Conservation (phyloP, 225 moss, liverwort and hornwort genomes). For the Anthoceros angustus region DNA sequence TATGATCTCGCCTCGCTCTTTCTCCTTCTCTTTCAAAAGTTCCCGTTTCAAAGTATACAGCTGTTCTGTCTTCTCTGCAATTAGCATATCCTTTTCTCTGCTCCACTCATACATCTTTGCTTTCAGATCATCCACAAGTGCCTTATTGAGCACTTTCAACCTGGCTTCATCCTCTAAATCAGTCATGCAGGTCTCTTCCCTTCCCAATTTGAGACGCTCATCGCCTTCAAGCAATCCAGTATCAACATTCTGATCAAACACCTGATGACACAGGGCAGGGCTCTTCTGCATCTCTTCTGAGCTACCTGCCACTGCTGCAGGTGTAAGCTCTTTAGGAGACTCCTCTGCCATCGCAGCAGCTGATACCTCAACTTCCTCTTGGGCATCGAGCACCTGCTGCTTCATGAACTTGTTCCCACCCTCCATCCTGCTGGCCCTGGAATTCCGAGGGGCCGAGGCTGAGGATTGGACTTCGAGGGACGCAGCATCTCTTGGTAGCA, state of each 20-base stretch:
- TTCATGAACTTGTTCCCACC: too few relatives aligned
- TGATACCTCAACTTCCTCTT: too few relatives aligned
- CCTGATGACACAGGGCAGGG: not conserved
- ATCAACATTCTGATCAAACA: not conserved
- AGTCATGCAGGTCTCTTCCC: not conserved
- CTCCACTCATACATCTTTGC: slow-evolving; percentile 1
- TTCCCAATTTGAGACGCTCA: not conserved
- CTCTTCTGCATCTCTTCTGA: not conserved
- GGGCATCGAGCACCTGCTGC: too few relatives aligned
- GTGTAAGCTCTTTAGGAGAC: not conserved
- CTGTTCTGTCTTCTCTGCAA: slow-evolving; percentile 2
- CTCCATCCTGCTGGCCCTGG: too few relatives aligned
- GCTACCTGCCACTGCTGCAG: not conserved
- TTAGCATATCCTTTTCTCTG: not conserved
- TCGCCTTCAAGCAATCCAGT: not conserved
- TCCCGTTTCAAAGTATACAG: not conserved
- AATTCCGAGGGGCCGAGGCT: too few relatives aligned
- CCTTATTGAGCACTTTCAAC: not conserved
- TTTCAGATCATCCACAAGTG: not conserved
- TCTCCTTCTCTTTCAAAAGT: not conserved
- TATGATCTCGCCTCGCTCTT: not conserved
- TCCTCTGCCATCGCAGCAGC: not conserved
- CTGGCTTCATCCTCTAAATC: not conserved
- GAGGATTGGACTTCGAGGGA: too few relatives aligned
- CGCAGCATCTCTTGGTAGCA: not conserved